Base-by-base conservation (phyloP, 768 basidiomycete species). In the Boletus vinaceobasis region DNA sequence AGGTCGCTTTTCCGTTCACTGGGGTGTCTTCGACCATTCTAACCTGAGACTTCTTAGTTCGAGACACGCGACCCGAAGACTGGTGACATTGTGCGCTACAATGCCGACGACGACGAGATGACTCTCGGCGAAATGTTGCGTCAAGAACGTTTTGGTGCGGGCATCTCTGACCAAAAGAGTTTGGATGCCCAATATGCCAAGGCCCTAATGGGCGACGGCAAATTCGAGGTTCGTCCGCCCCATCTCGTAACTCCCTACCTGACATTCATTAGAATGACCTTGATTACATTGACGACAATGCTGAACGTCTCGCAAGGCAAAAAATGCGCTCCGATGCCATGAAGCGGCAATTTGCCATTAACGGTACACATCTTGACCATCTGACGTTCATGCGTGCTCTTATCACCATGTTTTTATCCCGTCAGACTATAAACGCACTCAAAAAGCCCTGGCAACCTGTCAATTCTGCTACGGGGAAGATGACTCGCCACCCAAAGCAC, bases 201-300 rank as follows among this genome's bases (percentile, higher is more conserved):
- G 38, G 88, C 90, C 4, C 90, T 99, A 43, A 86, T 91, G 76
- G 81, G 85, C 4, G 96, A 98, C 69, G 86, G 86, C 5, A 89
- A 88, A 62, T 99, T 93, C 66, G 74, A 91, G 75, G 93, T 91
- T 60, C 43, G 78, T 58, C 21, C 8, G 48, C 7, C 36, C 14
- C 23, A 7, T 4, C 19, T 21, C 17, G 14, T 5, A 2, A 39
- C 29, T 44, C 10, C 13, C 33, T 40, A 8, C 1, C 26, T 21
- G 10, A 47, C 21, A 23, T 21, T 38, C 27, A 56, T 50, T 19
- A 93, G 88, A 87, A 88, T 60, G 84, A 95, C 63, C 74, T 95
- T 32, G 97, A 98, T 43, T 98, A 98, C 62, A 87, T 97, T 58
- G 97, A 99, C 60, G 97, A 98, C 59, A 96, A 98, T 67, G 94